Evolutionary conservation across 352 stramenopile genomes (phyloP), one percentile per base, ranked within the genome.

Genomic region (Stephanocyclus meneghinianus): DNA sequence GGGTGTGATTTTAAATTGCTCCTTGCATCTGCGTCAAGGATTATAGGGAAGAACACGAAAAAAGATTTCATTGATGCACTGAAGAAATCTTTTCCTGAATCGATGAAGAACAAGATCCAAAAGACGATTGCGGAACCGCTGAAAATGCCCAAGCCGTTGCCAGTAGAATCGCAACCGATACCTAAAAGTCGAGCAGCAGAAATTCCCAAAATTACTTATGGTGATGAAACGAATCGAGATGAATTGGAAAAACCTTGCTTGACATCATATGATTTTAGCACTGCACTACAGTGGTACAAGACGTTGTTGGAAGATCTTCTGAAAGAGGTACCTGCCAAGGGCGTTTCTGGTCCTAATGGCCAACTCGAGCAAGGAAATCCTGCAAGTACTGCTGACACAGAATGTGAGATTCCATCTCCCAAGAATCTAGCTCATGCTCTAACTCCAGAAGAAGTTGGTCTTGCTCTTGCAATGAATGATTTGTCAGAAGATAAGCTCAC

Each of bases 401-500:
- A 26, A 26, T 26, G 21, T 26, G 21, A 26, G 21, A 26, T 26
- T 26, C 18, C n/a, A 57, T 15, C 6, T n/a, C 32, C 18, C 44
- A 74, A 18, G 30, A 57, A 29, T 13, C 26, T 42, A 5, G 70
- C 65, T 35, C 66, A 71, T 26, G 37, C 44, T 1, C 32, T 61
- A 18, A 13, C 71, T 63, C 66, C 73, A 9, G 64, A 79, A 15
- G 37, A 81, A 75, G 1, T 74, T 32, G 26, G 53, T n/a, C 44
- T 44, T 53, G 72, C 65, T 18, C 57, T 85, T 7, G 55, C 66
- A 45, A 71, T 2, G n/a, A 74, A 75, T 61, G 76, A 80, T 26
- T 57, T 62, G 9, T 62, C 71, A 7, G 76, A 80, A 76, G 71
- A 82, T 11, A 40, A 45, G 2, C 55, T 87, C 1, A 51, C 64